Evolutionary conservation across 495 filamentous ascomycete species (phyloP), one percentile per base, ranked within the genome.

Genomic region (Penicillium lagena): DNA sequence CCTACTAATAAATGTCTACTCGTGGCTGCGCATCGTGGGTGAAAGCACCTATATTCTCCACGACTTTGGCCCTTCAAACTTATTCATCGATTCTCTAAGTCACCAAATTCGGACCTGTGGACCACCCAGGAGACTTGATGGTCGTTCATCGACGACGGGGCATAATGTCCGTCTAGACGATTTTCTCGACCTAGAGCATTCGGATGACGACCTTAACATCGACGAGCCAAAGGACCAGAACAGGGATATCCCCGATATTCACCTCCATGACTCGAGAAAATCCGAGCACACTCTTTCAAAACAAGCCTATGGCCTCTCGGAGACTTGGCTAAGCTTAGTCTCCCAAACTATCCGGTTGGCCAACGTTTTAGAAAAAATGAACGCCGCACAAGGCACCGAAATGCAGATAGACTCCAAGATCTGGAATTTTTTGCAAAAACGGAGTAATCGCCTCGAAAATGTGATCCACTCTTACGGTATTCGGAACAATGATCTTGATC

Each of bases 281-380:
- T 55, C 42, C 27, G 17, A 46, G 0, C 47, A 52, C 5, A 58
- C 54, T 3, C 41, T 63, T 1, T 53, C 50, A 7, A 47, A 49
- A 4, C 54, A 60, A 13, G 41, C 56, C 11, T 63, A 63, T 38
- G 59, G 59, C 0, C 46, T 63, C n/a, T 45, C 59, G 1, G 59
- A 63, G 33, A 60, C 59, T 9, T 59, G 56, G 59, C 44, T 63
- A 12, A 63, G 59, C 35, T 35, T 63, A 12, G 51, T 63, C 17
- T 63, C 59, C 0, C 56, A 63, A 17, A 59, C 59, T 0, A 60
- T 52, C 0, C 44, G 59, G 9, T 37, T 62, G 9, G 59, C 59
- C 13, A 59, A 62, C 31, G 51, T 55, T 5, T 43, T 62, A 42
- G 53, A 62, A n/a, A 55, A 56, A 9, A 41, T 62, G 31, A 37